Base-by-base conservation (phyloP, 2,329 filamentous ascomycete genomes). In the Tolypocladium album region DNA sequence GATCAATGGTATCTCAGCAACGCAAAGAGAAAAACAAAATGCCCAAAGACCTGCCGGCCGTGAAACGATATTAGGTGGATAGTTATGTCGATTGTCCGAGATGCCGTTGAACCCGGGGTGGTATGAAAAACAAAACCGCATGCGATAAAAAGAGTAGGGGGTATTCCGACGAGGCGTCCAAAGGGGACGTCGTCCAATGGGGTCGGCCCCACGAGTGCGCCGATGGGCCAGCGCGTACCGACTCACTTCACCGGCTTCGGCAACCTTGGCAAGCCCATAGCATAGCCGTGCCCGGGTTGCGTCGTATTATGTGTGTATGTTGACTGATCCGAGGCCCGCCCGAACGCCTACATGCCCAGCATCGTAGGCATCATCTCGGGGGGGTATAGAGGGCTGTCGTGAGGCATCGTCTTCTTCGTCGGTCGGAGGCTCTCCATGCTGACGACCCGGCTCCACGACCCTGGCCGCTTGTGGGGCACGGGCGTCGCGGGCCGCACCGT, bases 351-450 rank as follows among this genome's bases (percentile, higher is more conserved):
- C 64, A 70, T 67, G 57, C 66, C 62, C 62, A 69, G 62, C 45
- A 66, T 61, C 45, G 63, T 65, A n/a, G 63, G 61, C 61, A 66
- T 59, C 57, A 65, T 61, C 45, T 70, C 68, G n/a, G 56, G 60
- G 2, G 63, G 59, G 27, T 53, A 59, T 15, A 55, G 4, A 2
- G 70, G 68, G 61, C 67, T 70, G 36, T 66, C 68, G 47, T 71
- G 70, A n/a, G 70, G 66, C 24, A 65, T 68, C 15, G 67, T 63
- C 64, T 73, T 72, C 67, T 74, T 75, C 63, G 68, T 68, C 5
- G 74, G 72, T 9, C 72, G 71, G 31, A 75, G 61, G 60, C 69
- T 72, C 61, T 75, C 74, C 62, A 75, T 71, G 64, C 70, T 73
- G 27, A 73, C 66, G 38, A 73, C 65, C 57, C 73, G 71, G 17